Base-by-base conservation (phyloP, 1,284 basidiomycete genomes). In the Sanghuangporus baumii region DNA sequence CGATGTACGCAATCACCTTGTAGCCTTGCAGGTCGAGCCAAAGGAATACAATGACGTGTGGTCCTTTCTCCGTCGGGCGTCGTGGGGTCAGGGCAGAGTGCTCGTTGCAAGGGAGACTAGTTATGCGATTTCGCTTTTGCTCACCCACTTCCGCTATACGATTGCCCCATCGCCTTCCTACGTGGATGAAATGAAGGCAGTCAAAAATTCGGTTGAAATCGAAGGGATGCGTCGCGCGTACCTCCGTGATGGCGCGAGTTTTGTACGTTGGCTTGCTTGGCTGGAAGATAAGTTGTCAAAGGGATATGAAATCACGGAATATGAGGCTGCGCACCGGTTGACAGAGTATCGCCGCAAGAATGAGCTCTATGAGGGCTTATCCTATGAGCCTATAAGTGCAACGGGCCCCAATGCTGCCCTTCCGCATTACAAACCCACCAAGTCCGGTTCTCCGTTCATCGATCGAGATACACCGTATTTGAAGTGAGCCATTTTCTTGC, bases 381-480 rank as follows among this genome's bases (percentile, higher is more conserved):
- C 95, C 1, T 98, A 98, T 70, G 91, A 93, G 70, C 96, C 93
- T 65, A 98, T 98, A 67, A 94, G 93, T 31, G 96, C 93, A 0
- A 87, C 84, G 38, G 96, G 96, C 0, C 81, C 92, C 1, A 97
- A 99, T 72, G 94, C 91, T 76, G 96, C 96, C 23, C 78, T 96
- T 41, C 94, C 96, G 3, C 96, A 99, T 76, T 99, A 99, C 75
- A 81, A 83, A 0, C 94, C 97, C 0, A 83, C 84, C 62, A 87
- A 89, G 70, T 73, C 79, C n/a, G 81, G 78, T 18, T 91, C 91
- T 36, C 75, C 78, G 40, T 79, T 89, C 72, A 93, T 99, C 69
- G 87, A 91, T 67, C 79, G 84, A 41, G 81, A 89, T 6, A 83
- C 86, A 1, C 91, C 96, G 4, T 99, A 97, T 74, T 81, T 98